Evolutionary conservation across 2,329 filamentous ascomycete species (phyloP).

Genomic region (Aspergillus pseudonomiae): DNA sequence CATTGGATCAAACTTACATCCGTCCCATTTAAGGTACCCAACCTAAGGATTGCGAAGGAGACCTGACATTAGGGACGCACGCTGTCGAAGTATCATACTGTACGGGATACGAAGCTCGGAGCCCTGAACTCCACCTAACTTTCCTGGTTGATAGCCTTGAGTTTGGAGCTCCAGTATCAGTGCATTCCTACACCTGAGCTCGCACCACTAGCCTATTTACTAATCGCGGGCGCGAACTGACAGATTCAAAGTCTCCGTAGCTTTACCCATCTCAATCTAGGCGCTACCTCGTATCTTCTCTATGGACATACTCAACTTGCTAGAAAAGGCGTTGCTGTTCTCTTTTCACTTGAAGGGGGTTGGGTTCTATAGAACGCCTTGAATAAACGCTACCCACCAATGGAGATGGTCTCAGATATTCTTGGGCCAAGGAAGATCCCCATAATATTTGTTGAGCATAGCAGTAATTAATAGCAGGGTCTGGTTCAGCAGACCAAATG

Average conservation of each 20-base stretch:
- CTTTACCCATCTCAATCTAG: not conserved
- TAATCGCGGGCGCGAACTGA: not conserved
- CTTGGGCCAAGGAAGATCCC: not conserved
- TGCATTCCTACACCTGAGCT: not conserved
- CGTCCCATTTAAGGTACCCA: constrained; percentile 1
- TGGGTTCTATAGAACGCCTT: not conserved
- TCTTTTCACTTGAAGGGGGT: not conserved
- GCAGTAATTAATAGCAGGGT: not conserved
- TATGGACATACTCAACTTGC: not conserved
- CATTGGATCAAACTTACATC: not conserved
- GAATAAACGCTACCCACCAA: not conserved
- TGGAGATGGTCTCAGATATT: not conserved
- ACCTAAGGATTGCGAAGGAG: not conserved
- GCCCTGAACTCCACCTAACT: not conserved
- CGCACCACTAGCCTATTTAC: not conserved
- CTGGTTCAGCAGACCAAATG: not conserved
- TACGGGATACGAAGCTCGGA: not conserved
- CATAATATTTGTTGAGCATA: not conserved
- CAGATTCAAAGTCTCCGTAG: not conserved
- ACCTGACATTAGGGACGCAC: not conserved
- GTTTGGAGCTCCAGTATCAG: not conserved
- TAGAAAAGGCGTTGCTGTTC: not conserved
- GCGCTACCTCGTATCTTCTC: not conserved
- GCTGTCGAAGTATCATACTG: not conserved
- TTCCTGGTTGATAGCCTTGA: not conserved